A percentile compares a stretch with the other conserved stretches of the same genome.
Conservation (phyloP, 2,329 filamentous ascomycete species). For the Rhexocercosporidium sp. region DNA sequence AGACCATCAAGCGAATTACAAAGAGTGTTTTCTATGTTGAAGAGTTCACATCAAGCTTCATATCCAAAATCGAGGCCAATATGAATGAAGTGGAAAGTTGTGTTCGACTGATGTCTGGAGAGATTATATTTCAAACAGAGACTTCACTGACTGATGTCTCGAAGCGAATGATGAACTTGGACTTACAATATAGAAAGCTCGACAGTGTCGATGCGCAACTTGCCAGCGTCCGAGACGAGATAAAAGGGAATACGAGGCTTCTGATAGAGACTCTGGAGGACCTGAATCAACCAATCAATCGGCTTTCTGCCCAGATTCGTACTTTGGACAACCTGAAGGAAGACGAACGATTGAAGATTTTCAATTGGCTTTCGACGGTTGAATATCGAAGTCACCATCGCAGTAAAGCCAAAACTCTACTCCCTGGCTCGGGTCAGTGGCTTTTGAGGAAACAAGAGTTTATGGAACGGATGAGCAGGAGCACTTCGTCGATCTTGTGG, state of each 20-base stretch:
- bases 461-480: slow-evolving; percentile 38
- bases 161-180: not conserved
- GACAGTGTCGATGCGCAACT: not conserved
- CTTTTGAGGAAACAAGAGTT: slow-evolving; percentile 32
- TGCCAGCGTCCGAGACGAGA: not conserved
- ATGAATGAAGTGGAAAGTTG: slow-evolving; percentile 14
- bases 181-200: slow-evolving; percentile 1
- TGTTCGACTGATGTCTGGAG: slow-evolving; percentile 11
- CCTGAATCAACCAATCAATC: slow-evolving; percentile 11
- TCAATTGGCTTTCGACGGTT: slow-evolving; percentile 17
- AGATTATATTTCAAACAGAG: not conserved
- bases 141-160: not conserved
- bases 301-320: slow-evolving; percentile 9
- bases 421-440: slow-evolving; percentile 34
- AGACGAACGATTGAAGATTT: slow-evolving; percentile 16
- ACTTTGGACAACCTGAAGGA: slow-evolving; percentile 8
- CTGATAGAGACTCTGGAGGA: not conserved
- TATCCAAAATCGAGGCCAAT: slow-evolving; percentile 11
- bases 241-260: not conserved
- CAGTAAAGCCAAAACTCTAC: slow-evolving; percentile 14
- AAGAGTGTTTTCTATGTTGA: slow-evolving; percentile 23
- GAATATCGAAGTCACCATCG: slow-evolving; percentile 17
- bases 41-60: slow-evolving; percentile 2
- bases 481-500: slow-evolving; percentile 43
- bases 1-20: slow-evolving; percentile 6